Percentiles rank a stretch among this genome's conserved stretches.
phyloP scores from a whole-genome alignment of 2,329 filamentous ascomycete species.

The Penicillium sp. region DNA sequence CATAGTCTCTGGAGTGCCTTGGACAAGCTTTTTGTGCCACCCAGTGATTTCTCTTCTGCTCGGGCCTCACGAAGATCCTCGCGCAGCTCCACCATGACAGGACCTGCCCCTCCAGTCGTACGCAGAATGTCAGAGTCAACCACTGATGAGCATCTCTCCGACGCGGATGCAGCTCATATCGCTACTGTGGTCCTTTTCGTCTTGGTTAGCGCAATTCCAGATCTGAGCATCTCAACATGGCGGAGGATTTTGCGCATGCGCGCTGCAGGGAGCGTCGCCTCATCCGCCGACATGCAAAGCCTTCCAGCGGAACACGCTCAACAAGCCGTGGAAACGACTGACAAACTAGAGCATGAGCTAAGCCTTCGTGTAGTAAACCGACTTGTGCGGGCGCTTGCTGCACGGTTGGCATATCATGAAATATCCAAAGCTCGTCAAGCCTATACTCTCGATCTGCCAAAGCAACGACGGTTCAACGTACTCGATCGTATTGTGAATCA shows the following conservation, averaged over 20 bases:
- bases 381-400: conserved; percentile 54
- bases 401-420: conserved; percentile 54
- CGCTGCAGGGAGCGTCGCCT: conserved; percentile 42
- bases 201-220: conserved; percentile 43
- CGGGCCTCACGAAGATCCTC: conserved; percentile 37
- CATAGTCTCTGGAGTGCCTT: conserved; percentile 48
- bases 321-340: conserved; percentile 40
- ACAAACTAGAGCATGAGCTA: conserved; percentile 57
- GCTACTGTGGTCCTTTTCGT: conserved; percentile 43
- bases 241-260: conserved; percentile 48
- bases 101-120: conserved; percentile 27
- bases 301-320: conserved; percentile 32
- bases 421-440: conserved; percentile 46
- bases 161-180: conserved; percentile 45
- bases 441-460: conserved; percentile 32
- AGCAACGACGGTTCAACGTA: conserved; percentile 35
- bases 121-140: conserved; percentile 32
- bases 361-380: conserved; percentile 56
- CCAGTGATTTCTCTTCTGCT: conserved; percentile 38
- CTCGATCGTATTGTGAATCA: conserved; percentile 42
- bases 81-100: conserved; percentile 30
- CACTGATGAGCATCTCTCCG: conserved; percentile 40
- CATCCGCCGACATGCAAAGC: conserved; percentile 42
- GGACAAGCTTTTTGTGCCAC: conserved; percentile 45
- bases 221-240: conserved; percentile 42